Evolutionary conservation across 306 rosid genomes (phyloP).

Genomic region (Dalbergia oliveri): DNA sequence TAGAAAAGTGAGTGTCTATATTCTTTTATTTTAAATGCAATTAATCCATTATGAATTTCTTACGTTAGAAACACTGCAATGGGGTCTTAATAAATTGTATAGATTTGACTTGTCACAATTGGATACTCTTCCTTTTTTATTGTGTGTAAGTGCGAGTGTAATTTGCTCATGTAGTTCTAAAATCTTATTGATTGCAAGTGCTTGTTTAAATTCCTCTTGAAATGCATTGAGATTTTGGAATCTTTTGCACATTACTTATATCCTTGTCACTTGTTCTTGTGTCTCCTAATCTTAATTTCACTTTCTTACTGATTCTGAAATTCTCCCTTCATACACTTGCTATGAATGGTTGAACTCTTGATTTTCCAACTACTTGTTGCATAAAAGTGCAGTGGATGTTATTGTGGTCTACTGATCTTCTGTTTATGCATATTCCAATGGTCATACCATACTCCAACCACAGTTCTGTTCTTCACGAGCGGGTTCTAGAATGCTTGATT

Average conservation of each 20-base stretch:
- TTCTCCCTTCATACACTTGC: background rate
- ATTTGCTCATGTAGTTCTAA: background rate
- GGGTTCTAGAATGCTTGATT: background rate
- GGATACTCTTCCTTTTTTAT: background rate
- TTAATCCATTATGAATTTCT: background rate
- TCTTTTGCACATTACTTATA: background rate
- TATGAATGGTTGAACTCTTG: background rate
- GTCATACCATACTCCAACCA: background rate
- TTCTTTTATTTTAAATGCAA: background rate
- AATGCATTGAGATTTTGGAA: background rate
- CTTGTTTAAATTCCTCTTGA: background rate
- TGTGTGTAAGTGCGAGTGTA: background rate
- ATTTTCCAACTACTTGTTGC: background rate
- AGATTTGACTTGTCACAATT: background rate
- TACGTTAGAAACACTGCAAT: background rate
- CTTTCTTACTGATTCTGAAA: background rate
- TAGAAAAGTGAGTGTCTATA: conserved; percentile 59
- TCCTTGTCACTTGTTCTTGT: background rate
- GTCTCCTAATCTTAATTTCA: background rate
- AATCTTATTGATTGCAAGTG: background rate
- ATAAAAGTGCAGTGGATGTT: background rate
- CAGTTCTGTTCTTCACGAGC: background rate
- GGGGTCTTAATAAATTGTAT: background rate
- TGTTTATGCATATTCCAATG: background rate
- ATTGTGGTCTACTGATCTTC: background rate